A percentile compares a stretch with the other conserved stretches of the same genome.
phyloP scores from a whole-genome alignment of 495 filamentous ascomycete species.

The Aspergillus bridgeri region DNA sequence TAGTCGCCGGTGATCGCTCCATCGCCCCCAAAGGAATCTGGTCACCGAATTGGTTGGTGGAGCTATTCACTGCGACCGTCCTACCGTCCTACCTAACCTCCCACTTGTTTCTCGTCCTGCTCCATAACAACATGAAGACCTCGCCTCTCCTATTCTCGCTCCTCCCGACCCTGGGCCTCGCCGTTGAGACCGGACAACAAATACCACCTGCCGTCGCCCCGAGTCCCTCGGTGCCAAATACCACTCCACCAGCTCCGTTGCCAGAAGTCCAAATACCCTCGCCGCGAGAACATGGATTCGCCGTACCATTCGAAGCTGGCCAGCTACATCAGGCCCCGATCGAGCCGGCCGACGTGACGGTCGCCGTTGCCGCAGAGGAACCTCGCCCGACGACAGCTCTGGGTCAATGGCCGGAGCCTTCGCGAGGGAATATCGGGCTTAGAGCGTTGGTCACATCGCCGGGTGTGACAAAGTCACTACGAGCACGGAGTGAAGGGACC shows the following conservation, averaged over 20 bases:
- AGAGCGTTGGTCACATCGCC: slow-evolving; percentile 19
- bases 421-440: slow-evolving; percentile 16
- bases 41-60: neutral
- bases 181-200: slow-evolving; percentile 24
- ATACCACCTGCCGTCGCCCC: slow-evolving; percentile 18
- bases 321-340: slow-evolving; percentile 2
- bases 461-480: slow-evolving; percentile 24
- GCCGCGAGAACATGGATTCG: slow-evolving; percentile 5
- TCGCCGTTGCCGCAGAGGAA: neutral
- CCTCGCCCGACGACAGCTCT: slow-evolving; percentile 6
- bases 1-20: neutral
- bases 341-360: neutral
- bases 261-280: slow-evolving; percentile 15
- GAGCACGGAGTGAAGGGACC: slow-evolving; percentile 42
- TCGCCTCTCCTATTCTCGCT: slow-evolving; percentile 29
- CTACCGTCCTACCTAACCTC: slow-evolving; percentile 14
- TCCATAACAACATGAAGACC: slow-evolving; percentile 30
- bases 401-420: slow-evolving; percentile 13
- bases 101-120: neutral
- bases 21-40: neutral
- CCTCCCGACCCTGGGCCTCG: slow-evolving; percentile 32
- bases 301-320: slow-evolving; percentile 9
- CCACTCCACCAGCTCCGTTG: slow-evolving; percentile 27
- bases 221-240: slow-evolving; percentile 24
- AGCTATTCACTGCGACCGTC: neutral